Evolutionary conservation across 306 rosid species (phyloP).

Genomic region (Gillenia trifoliata): DNA sequence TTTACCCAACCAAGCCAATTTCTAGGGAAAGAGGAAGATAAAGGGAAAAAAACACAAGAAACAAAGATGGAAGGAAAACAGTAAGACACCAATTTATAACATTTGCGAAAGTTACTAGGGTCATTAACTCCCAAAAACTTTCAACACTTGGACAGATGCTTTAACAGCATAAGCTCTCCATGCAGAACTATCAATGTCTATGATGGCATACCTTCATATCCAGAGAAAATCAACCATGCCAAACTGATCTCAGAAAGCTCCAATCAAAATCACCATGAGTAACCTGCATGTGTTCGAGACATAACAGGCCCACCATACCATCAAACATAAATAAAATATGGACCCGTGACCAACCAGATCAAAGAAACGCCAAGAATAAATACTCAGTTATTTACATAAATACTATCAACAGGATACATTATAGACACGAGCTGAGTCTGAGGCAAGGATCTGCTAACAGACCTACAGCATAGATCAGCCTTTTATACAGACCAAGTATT

Average conservation of each 20-base stretch:
- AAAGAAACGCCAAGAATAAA: slow-evolving; percentile 19
- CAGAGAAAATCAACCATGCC: slow-evolving; percentile 73
- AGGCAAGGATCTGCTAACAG: neutral
- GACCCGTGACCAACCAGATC: slow-evolving; percentile 44
- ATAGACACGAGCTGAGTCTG: neutral
- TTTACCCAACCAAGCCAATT: slow-evolving; percentile 64
- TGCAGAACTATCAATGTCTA: slow-evolving; percentile 47
- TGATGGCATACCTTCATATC: slow-evolving; percentile 73
- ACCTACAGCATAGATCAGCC: neutral
- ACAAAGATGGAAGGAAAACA: slow-evolving; percentile 19
- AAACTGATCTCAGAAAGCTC: slow-evolving; percentile 75
- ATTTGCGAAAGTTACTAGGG: slow-evolving; percentile 31
- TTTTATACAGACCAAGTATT: neutral
- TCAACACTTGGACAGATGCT: slow-evolving; percentile 29
- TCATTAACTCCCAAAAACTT: slow-evolving; percentile 36
- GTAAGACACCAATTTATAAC: slow-evolving; percentile 49
- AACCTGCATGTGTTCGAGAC: slow-evolving; percentile 77
- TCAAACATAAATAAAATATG: slow-evolving; percentile 45
- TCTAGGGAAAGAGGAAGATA: neutral
- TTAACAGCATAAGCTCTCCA: slow-evolving; percentile 40
- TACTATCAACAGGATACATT: slow-evolving; percentile 16
- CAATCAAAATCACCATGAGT: slow-evolving; percentile 58
- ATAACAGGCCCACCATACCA: slow-evolving; percentile 71
- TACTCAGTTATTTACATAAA: slow-evolving; percentile 12
- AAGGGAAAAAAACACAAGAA: neutral